Conservation (phyloP, 805 yeast genomes). For the Candida stauntonica region DNA sequence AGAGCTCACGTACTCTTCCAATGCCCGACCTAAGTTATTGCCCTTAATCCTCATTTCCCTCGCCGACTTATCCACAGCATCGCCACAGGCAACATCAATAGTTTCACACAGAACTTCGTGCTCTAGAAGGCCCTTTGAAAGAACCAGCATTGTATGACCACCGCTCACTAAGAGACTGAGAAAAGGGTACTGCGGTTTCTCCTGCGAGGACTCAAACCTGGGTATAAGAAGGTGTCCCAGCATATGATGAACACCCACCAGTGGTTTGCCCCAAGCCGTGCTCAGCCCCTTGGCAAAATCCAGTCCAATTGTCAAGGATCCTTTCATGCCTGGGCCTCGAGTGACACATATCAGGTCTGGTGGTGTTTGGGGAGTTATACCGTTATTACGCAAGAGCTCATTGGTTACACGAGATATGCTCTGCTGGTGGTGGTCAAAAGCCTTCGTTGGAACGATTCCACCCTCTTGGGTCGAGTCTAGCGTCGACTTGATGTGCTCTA, state of each 20-base stretch:
- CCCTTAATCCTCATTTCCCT: constrained; percentile 78
- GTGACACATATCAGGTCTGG: constrained; percentile 87
- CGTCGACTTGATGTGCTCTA: constrained; percentile 61
- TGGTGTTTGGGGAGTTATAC: constrained; percentile 14
- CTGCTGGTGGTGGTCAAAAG: constrained; percentile 72
- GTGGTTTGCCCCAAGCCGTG: constrained; percentile 70
- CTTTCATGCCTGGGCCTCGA: constrained; percentile 95
- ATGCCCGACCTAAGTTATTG: constrained; percentile 78
- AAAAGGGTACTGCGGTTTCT: constrained; percentile 56
- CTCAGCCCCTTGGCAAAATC: constrained; percentile 84
- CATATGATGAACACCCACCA: constrained; percentile 95
- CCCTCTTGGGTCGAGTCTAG: constrained; percentile 64
- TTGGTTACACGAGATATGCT: constrained; percentile 48
- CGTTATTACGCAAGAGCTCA: constrained; percentile 33
- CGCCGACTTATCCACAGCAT: constrained; percentile 90
- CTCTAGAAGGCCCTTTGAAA: constrained; percentile 50
- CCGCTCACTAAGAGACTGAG: constrained; percentile 81
- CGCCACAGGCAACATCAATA: constrained; percentile 88
- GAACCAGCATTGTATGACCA: constrained; percentile 89
- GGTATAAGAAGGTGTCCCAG: constrained; percentile 81
- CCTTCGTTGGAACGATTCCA: constrained; percentile 85
- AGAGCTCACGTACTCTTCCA: constrained; percentile 51
- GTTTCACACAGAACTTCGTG: constrained; percentile 77
- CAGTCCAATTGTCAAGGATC: constrained; percentile 76
- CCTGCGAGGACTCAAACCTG: constrained; percentile 42